Percentiles rank a stretch among this genome's conserved stretches.
These are phyloP conservation scores for Taphrina confusa DNA, from an alignment of 1,139 yeast species.

Conservation along the genomic window DNA sequence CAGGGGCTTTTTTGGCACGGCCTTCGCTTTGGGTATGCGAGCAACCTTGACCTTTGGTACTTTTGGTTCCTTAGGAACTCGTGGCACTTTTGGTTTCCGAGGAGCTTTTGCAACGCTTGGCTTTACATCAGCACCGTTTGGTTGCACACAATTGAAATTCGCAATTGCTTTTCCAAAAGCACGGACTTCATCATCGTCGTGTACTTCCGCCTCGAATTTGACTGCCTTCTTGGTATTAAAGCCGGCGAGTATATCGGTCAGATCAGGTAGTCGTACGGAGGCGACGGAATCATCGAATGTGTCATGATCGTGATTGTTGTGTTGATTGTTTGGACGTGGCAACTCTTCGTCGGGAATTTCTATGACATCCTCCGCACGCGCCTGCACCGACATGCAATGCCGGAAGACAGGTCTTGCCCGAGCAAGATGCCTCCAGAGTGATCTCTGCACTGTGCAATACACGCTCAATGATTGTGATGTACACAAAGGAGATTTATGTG, in stretches of 20 bases:
- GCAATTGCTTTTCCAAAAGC: slow-evolving; percentile 3
- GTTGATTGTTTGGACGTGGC: slow-evolving; percentile 13
- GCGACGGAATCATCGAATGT: background rate
- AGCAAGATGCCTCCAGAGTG: background rate
- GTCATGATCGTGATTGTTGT: background rate
- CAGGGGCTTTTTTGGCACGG: slow-evolving; percentile 1
- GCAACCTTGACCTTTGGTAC: background rate
- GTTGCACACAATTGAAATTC: slow-evolving; percentile 4
- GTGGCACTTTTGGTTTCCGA: background rate
- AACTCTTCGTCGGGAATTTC: slow-evolving; percentile 1
- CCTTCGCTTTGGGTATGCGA: slow-evolving; percentile 2
- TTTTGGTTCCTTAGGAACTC: slow-evolving; percentile 1
- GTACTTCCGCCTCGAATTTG: background rate
- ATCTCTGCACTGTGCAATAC: background rate
- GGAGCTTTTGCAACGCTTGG: background rate
- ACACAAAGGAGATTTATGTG: too few species aligned
- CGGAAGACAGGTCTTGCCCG: background rate
- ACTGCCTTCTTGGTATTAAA: background rate
- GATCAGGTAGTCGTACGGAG: background rate
- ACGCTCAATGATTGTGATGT: too few species aligned
- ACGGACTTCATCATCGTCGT: background rate
- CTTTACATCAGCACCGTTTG: background rate
- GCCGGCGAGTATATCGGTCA: slow-evolving; percentile 5
- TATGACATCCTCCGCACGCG: slow-evolving; percentile 13
- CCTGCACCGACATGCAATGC: slow-evolving; percentile 11